These are phyloP conservation scores for Cladorrhinum samala DNA, from an alignment of 495 filamentous ascomycete species.

Conservation along the genomic window DNA sequence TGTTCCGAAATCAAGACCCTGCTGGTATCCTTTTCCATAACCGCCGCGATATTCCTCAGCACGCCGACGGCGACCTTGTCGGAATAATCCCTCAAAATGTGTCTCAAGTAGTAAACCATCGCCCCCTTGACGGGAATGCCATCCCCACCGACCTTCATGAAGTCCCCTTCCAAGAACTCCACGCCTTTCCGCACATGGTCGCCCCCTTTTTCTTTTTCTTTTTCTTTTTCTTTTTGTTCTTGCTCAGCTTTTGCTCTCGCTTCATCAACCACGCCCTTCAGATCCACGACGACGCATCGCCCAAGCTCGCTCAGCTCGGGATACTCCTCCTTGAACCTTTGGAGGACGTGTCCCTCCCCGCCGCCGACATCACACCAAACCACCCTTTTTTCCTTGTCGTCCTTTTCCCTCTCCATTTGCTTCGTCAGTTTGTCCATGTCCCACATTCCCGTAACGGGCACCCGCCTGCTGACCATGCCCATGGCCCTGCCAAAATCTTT, in stretches of 20 bases:
- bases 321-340: conserved; percentile 21
- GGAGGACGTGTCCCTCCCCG: conserved; percentile 30
- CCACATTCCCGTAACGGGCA: conserved; percentile 30
- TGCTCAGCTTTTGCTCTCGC: conserved; percentile 7
- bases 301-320: conserved; percentile 15
- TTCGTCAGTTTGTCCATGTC: conserved; percentile 22
- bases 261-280: conserved; percentile 21
- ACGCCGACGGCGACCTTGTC: conserved; percentile 28
- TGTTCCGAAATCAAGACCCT: conserved; percentile 33
- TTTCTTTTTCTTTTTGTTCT: no score
- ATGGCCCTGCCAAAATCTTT: conserved; percentile 25
- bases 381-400: conserved; percentile 6
- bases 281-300: conserved; percentile 33
- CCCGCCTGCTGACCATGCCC: conserved; percentile 15
- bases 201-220: no score
- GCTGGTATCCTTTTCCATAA: conserved; percentile 20
- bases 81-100: conserved; percentile 31
- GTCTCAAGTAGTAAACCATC: conserved; percentile 31
- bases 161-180: conserved; percentile 22
- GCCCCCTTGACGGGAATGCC: conserved; percentile 27
- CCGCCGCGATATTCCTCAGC: conserved; percentile 19
- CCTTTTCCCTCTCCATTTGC: conserved; percentile 5
- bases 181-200: conserved; percentile 22
- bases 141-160: no score
- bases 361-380: conserved; percentile 38